Percentiles rank a stretch among this genome's conserved stretches.
phyloP scores from a whole-genome alignment of 2,329 filamentous ascomycete genomes.

The Aspergillus tamarii region DNA sequence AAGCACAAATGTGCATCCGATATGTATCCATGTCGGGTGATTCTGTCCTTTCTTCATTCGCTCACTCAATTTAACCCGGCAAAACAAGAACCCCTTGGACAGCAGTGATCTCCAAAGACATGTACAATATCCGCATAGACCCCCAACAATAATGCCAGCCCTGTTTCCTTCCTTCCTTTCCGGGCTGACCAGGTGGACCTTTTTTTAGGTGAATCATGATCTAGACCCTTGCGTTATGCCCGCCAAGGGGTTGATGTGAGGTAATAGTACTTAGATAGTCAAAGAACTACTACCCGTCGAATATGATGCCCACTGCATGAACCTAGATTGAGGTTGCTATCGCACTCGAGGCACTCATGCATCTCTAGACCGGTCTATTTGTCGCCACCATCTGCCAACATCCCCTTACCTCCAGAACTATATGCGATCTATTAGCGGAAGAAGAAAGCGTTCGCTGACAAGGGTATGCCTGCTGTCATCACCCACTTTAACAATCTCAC shows the following conservation, averaged over 20 bases:
- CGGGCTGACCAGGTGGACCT: background rate
- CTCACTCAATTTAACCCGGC: background rate
- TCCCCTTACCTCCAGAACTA: background rate
- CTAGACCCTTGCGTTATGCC: background rate
- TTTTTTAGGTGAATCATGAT: background rate
- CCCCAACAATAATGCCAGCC: background rate
- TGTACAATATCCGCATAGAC: background rate
- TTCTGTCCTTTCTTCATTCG: background rate
- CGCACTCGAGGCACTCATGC: background rate
- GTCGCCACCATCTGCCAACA: background rate
- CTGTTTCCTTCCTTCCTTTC: background rate
- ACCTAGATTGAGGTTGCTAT: background rate
- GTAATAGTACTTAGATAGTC: background rate
- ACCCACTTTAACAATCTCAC: background rate
- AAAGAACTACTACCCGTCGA: background rate
- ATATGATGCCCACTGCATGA: background rate
- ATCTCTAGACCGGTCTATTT: conserved; percentile 4
- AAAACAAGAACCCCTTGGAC: background rate
- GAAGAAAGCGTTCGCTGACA: background rate
- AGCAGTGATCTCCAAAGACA: background rate
- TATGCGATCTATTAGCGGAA: background rate
- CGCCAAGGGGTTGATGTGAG: background rate
- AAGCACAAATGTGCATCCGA: background rate
- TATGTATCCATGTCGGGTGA: background rate
- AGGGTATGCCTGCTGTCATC: background rate